Percentiles rank a stretch among this genome's conserved stretches.
Evolutionary conservation across 495 filamentous ascomycete genomes (phyloP).

Genomic region (Cladorrhinum samala): DNA sequence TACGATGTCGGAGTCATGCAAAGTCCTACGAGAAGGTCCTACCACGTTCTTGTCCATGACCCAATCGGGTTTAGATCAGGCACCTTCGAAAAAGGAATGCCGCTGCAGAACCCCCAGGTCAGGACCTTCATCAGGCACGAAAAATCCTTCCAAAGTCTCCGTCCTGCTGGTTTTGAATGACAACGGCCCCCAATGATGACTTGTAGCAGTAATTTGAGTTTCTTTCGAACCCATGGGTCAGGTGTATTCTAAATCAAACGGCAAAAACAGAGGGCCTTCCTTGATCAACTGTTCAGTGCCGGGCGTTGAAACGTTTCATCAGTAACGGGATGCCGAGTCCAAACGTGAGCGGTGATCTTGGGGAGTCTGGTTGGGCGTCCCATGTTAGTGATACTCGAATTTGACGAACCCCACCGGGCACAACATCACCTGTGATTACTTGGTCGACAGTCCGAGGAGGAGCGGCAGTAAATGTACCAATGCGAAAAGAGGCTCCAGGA

Average conservation of each 20-base stretch:
- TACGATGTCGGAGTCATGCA: constrained; percentile 12
- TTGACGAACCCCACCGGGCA: neutral
- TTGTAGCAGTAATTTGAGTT: too few species aligned
- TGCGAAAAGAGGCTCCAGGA: too few species aligned
- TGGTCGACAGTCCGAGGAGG: too few species aligned
- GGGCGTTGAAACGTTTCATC: constrained; percentile 3
- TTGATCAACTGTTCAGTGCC: neutral
- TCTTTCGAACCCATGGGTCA: too few species aligned
- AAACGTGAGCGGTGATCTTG: neutral
- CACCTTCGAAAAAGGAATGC: constrained; percentile 16
- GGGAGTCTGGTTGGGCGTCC: neutral
- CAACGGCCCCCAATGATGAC: neutral
- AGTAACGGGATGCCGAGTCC: too few species aligned
- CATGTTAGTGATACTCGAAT: neutral
- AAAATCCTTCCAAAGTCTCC: neutral
- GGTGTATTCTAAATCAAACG: neutral
- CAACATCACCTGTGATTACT: neutral
- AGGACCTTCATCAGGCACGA: neutral
- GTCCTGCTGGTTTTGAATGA: too few species aligned
- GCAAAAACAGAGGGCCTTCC: neutral
- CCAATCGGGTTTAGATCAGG: constrained; percentile 27
- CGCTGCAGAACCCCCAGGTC: constrained; percentile 5
- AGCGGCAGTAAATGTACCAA: too few species aligned
- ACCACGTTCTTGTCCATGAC: constrained; percentile 10
- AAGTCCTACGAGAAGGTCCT: constrained; percentile 35